Evolutionary conservation across 1,284 basidiomycete genomes (phyloP).

Genomic region (Boletus mariae): DNA sequence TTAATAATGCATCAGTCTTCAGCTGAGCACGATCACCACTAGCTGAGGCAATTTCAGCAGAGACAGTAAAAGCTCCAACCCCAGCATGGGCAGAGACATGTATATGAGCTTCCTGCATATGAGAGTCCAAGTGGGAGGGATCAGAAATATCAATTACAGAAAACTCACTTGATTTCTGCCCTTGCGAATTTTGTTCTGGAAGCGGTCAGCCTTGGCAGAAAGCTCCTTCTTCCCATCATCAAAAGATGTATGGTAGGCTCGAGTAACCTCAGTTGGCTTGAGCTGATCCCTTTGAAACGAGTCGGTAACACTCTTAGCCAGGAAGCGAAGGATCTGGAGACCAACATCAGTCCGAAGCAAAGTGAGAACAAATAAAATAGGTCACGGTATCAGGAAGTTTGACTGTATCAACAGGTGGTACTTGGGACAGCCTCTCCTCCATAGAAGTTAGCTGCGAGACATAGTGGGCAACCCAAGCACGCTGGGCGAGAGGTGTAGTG

Average conservation of each 20-base stretch:
- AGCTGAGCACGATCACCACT: constrained; percentile 10
- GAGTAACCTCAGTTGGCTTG: constrained; percentile 41
- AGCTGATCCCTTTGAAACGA: constrained; percentile 44
- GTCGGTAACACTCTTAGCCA: constrained; percentile 50
- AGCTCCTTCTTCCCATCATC: constrained; percentile 25
- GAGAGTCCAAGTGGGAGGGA: not conserved
- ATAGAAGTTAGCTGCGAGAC: constrained; percentile 21
- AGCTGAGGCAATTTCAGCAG: constrained; percentile 10
- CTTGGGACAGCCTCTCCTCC: constrained; percentile 19
- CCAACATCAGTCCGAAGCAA: constrained; percentile 1
- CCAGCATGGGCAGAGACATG: constrained; percentile 13
- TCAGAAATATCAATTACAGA: not conserved
- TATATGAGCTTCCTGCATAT: constrained; percentile 14
- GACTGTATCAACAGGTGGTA: constrained; percentile 41
- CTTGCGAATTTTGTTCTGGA: constrained; percentile 40
- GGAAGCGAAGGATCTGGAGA: constrained; percentile 35
- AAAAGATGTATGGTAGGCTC: constrained; percentile 35
- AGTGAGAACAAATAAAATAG: not conserved
- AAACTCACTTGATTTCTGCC: constrained; percentile 27
- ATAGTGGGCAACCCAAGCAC: constrained; percentile 56
- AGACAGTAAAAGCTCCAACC: constrained; percentile 19
- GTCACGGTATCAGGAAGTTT: constrained; percentile 37
- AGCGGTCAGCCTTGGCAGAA: constrained; percentile 36
- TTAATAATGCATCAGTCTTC: constrained; percentile 12
- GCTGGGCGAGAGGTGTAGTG: constrained; percentile 37